Evolutionary conservation across 257 asterid species (phyloP).

Genomic region (Solanum sitiens): DNA sequence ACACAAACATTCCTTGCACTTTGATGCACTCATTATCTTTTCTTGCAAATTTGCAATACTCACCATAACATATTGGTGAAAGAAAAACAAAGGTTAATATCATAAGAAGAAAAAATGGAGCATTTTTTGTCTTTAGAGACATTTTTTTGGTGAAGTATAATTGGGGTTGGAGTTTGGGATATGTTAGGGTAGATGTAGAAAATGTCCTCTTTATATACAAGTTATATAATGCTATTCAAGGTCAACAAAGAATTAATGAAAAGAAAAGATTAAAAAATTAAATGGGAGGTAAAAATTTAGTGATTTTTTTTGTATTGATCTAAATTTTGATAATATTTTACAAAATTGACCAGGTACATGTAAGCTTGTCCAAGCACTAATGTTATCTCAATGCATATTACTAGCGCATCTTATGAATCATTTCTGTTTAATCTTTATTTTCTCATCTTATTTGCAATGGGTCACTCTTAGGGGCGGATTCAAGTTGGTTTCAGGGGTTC

Average conservation of each 20-base stretch:
- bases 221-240: not conserved
- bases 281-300: not conserved
- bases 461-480: no score
- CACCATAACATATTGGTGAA: not conserved
- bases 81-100: not conserved
- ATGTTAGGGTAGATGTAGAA: not conserved
- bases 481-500: no score
- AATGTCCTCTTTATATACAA: not conserved
- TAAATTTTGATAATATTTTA: not conserved
- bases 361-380: no score
- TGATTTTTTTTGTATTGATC: not conserved
- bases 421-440: no score
- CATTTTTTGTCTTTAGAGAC: not conserved
- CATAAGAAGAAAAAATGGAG: not conserved
- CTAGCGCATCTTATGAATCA: no score
- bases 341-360: no score
- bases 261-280: not conserved
- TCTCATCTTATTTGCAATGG: no score
- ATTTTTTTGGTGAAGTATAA: not conserved
- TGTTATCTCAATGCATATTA: no score
- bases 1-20: constrained; percentile 60
- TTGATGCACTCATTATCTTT: not conserved
- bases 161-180: not conserved
- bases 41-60: not conserved
- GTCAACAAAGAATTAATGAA: not conserved